Evolutionary conservation across 352 stramenopile genomes (phyloP), one percentile per base, ranked within the genome.

Genomic region (Lagenidium giganteum): DNA sequence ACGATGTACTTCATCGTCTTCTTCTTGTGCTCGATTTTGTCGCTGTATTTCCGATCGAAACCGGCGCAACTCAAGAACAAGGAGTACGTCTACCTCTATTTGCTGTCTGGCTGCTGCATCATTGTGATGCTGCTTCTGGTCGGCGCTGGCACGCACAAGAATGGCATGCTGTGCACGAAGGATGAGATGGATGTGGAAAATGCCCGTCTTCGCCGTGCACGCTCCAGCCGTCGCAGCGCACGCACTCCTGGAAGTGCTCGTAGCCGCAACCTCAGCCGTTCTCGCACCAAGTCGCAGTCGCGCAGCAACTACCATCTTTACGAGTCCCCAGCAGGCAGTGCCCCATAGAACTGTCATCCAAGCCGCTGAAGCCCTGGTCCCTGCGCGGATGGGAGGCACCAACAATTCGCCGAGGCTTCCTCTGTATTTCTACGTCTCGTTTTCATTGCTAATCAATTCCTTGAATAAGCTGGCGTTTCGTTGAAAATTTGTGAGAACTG

Each of bases 251-350:
- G 75, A 27, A 81, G 62, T 25, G 72, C 70, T 14, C 64, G 72
- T 2, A 73, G 63, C 26, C 71, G 66, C 53, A 83, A 87, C 51
- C 59, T 83, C 35, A 82, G 68, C 33, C 70, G 70, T n/a, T 78
- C 74, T 34, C 67, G 74, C 18, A 66, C 53, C 37, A 82, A 82
- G 56, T 82, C 69, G 26, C 64, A 84, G 52, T 78, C 66, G 53
- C n/a, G n/a, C n/a, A n/a, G n/a, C n/a, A 84, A 80, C 59, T 84
- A 84, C 53, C 69, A 84, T 41, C 64, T 82, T 54, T 80, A 61
- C 56, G 69, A 84, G 44, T 84, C 71, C 24, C 71, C 71, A 21
- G 68, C 62, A 28, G 70, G 64, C 20, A 73, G 67, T 24, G 54
- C 61, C 16, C 67, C 64, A 42, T 77, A 77, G 59, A 47, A n/a